Evolutionary conservation across 805 yeast genomes (phyloP).

Genomic region (Candida jianshihensis): DNA sequence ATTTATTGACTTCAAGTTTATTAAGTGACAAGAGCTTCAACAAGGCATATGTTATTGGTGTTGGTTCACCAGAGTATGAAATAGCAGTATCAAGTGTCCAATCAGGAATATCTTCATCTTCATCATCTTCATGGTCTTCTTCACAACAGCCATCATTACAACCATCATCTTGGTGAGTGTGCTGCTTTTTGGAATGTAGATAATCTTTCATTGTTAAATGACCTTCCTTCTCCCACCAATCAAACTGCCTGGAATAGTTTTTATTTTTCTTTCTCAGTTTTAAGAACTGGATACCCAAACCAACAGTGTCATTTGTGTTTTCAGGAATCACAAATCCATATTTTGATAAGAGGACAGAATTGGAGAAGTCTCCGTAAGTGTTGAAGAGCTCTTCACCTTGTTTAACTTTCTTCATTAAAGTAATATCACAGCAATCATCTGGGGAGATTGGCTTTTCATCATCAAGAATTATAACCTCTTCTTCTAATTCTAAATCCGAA

Average conservation of each 20-base stretch:
- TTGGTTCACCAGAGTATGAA: constrained; percentile 34
- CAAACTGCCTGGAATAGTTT: constrained; percentile 30
- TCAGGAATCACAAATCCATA: constrained; percentile 67
- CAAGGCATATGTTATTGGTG: constrained; percentile 38
- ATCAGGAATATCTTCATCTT: constrained; percentile 23
- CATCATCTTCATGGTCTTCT: constrained; percentile 11
- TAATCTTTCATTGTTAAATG: constrained; percentile 25
- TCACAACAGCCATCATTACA: constrained; percentile 16
- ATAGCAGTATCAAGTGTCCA: constrained; percentile 41
- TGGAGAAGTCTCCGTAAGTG: constrained; percentile 72
- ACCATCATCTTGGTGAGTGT: constrained; percentile 10
- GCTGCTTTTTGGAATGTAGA: constrained; percentile 7
- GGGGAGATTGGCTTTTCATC: constrained; percentile 31
- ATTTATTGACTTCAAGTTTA: constrained; percentile 20
- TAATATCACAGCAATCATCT: constrained; percentile 67
- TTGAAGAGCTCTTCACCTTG: constrained; percentile 64
- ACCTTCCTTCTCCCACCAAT: constrained; percentile 45
- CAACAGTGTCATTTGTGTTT: constrained; percentile 50
- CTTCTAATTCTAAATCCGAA: constrained; percentile 15
- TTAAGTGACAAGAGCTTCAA: constrained; percentile 28
- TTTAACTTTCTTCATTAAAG: constrained; percentile 35
- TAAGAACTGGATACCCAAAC: constrained; percentile 47
- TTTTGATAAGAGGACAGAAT: constrained; percentile 57
- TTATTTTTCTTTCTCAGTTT: constrained; percentile 25
- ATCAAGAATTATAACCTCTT: constrained; percentile 7